phyloP scores from a whole-genome alignment of 768 basidiomycete genomes.

The Russula compacta region DNA sequence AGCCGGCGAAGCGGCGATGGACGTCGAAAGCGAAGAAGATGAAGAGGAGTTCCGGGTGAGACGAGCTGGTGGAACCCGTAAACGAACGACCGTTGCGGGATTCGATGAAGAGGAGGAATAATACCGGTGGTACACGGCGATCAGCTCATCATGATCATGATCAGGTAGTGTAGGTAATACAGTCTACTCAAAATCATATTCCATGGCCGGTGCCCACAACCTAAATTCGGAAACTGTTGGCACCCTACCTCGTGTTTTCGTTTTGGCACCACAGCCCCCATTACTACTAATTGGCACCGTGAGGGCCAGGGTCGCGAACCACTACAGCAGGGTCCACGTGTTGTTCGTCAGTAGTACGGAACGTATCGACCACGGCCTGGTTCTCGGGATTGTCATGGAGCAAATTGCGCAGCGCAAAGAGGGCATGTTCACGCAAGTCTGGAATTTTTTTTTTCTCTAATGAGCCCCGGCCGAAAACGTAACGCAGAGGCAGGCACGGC shows the following conservation, averaged over 20 bases:
- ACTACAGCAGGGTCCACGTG: conserved; percentile 40
- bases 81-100: conserved; percentile 42
- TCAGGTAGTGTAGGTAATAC: not conserved
- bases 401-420: conserved; percentile 74
- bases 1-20: conserved; percentile 43
- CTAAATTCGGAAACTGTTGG: not conserved
- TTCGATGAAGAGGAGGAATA: conserved; percentile 59
- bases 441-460: conserved; percentile 15
- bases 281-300: conserved; percentile 22
- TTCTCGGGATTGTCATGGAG: conserved; percentile 71
- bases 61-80: conserved; percentile 42
- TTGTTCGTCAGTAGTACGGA: conserved; percentile 55
- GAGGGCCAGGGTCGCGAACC: conserved; percentile 34
- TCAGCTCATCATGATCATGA: not conserved
- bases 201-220: not conserved
- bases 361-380: conserved; percentile 66
- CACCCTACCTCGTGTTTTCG: not conserved
- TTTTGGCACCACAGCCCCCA: not conserved
- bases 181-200: conserved; percentile 8
- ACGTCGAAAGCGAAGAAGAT: conserved; percentile 62
- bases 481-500: not conserved
- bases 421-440: conserved; percentile 90
- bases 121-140: not conserved
- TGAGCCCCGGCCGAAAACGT: not conserved
- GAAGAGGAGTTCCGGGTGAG: conserved; percentile 64